Base-by-base conservation (phyloP, 2,329 filamentous ascomycete species). In the Aspergillus fischeri region DNA sequence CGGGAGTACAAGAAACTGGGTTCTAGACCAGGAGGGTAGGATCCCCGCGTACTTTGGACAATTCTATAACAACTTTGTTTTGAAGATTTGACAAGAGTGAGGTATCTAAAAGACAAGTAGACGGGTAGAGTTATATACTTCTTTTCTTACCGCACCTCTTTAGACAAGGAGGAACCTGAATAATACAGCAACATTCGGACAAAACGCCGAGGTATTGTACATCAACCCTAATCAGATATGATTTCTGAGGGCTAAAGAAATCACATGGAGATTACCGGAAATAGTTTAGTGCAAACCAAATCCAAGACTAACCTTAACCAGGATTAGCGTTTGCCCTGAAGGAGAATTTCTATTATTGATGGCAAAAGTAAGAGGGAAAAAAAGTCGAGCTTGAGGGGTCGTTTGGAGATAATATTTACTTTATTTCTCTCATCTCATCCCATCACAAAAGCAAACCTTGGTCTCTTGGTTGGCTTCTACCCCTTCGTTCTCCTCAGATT, bases 301-400 rank as follows among this genome's bases (percentile, higher is more conserved):
- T 1, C 21, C n/a, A 6, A 41, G 51, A 51, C 58, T 63, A 58
- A 54, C 53, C 59, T 45, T 51, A 52, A 54, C 56, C 53, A 29
- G 53, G 48, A 27, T 25, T 60, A 56, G 59, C 53, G 56, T 50
- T 55, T 45, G 8, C 55, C 54, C 41, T 38, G 56, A 55, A 60
- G 58, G 62, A 64, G 62, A 65, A 69, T 70, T 70, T 68, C 66
- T 64, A 61, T 62, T 62, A 61, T 62, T 62, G 58, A 55, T 55
- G 56, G 64, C 55, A 67, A 65, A 63, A 56, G 60, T 52, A 54
- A 56, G 70, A 69, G 68, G 69, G 70, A 69, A 67, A 65, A 61
- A 59, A 53, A 42, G 52, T 51, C 54, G 41, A 53, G 53, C 47
- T 67, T 52, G 58, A 55, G 62, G 58, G 52, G 55, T 25, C 10